A percentile compares a stretch with the other conserved stretches of the same genome.
Evolutionary conservation across 1,139 yeast species (phyloP).

Genomic region (Sugiyamaella paludigena): DNA sequence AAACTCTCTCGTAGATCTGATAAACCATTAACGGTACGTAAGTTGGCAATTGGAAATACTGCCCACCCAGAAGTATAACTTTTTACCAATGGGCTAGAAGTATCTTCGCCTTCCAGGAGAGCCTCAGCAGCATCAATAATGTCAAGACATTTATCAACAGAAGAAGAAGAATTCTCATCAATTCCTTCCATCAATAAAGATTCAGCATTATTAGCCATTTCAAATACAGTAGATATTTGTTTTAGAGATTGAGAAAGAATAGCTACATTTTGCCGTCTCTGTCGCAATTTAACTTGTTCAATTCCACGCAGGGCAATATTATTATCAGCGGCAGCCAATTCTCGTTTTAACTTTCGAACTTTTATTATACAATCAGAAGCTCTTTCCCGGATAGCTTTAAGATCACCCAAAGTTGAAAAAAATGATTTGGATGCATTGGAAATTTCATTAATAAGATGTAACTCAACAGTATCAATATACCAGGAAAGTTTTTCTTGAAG

Average conservation of each 20-base stretch:
- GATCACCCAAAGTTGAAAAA: slow-evolving; percentile 77
- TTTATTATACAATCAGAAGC: slow-evolving; percentile 53
- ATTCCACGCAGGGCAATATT: slow-evolving; percentile 55
- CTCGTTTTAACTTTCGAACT: slow-evolving; percentile 46
- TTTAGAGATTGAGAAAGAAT: slow-evolving; percentile 60
- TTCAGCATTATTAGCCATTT: slow-evolving; percentile 28
- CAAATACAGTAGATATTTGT: slow-evolving; percentile 43
- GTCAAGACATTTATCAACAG: slow-evolving; percentile 46
- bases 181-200: slow-evolving; percentile 17
- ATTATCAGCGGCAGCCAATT: slow-evolving; percentile 42
- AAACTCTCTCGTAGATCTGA: slow-evolving; percentile 51
- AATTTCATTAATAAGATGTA: slow-evolving; percentile 75
- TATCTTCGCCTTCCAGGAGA: slow-evolving; percentile 51
- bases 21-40: slow-evolving; percentile 60
- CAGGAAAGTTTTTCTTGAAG: slow-evolving; percentile 80
- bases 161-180: slow-evolving; percentile 11
- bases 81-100: slow-evolving; percentile 29
- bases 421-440: slow-evolving; percentile 82
- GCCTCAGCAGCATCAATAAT: slow-evolving; percentile 56
- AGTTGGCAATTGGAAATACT: slow-evolving; percentile 41
- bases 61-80: slow-evolving; percentile 33
- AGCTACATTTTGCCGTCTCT: slow-evolving; percentile 58
- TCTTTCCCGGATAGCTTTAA: slow-evolving; percentile 58
- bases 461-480: slow-evolving; percentile 82
- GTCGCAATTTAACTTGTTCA: slow-evolving; percentile 50